Evolutionary conservation across 805 yeast species (phyloP), one percentile per base, ranked within the genome.

Genomic region (Isabelozyma heimii): DNA sequence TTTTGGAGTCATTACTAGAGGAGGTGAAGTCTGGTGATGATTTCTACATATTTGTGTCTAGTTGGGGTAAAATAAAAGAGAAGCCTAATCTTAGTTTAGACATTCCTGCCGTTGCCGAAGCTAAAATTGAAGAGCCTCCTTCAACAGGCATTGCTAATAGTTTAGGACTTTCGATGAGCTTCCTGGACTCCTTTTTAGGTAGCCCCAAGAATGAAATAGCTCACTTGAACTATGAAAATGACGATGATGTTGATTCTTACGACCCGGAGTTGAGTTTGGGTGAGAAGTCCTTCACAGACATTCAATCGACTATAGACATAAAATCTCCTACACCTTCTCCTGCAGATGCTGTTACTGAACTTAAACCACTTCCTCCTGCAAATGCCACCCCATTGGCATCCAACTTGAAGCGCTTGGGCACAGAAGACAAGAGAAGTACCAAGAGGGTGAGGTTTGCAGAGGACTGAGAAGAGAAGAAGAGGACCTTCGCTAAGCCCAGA

Each of bases 401-500:
- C 13, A 63, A 59, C 49, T 47, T 67, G 45, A 67, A 66, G 51
- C 55, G 70, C 40, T 43, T 54, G 12, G 46, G 37, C 16, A 49
- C 47, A 6, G 55, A 47, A 4, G 59, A 55, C 14, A 50, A 48
- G 37, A 45, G 49, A 42, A 51, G 51, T 10, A 55, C 54, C 8
- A 70, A 72, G 53, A 56, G 66, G 40, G 76, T 72, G 1, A 56
- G 76, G 42, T 72, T 70, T 48, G 66, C 57, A 24, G 53, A 52
- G 8, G 54, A 42, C n/a, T n/a, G n/a, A n/a, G n/a, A n/a, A n/a
- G n/a, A n/a, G n/a, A n/a, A n/a, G n/a, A n/a, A n/a, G n/a, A n/a
- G n/a, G n/a, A n/a, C n/a, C n/a, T n/a, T n/a, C n/a, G n/a, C n/a
- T n/a, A n/a, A n/a, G n/a, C n/a, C n/a, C n/a, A n/a, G n/a, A n/a